These are phyloP conservation scores for Gossypium thurberi DNA, from an alignment of 345 rosid genomes.

Conservation along the genomic window DNA sequence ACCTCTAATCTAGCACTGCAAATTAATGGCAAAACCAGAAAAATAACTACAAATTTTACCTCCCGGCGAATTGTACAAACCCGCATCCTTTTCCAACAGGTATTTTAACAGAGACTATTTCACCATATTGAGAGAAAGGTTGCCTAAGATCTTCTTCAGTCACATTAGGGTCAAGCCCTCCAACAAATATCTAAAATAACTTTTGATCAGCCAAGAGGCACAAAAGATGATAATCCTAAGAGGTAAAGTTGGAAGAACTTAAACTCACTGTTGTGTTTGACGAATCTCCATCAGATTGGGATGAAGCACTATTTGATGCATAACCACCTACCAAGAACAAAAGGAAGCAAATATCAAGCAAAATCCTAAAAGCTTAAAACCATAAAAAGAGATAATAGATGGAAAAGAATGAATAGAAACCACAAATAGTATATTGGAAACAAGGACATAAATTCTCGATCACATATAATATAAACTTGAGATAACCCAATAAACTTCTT, in stretches of 20 bases:
- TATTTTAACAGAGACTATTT: slow-evolving; percentile 84
- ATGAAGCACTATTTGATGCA: slow-evolving; percentile 50
- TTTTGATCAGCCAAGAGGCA: slow-evolving; percentile 21
- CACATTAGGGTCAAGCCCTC: slow-evolving; percentile 86
- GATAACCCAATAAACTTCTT: neutral
- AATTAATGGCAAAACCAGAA: neutral
- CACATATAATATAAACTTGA: neutral
- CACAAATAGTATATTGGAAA: neutral
- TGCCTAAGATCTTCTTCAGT: slow-evolving; percentile 82
- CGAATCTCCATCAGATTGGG: slow-evolving; percentile 65
- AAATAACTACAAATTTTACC: slow-evolving; percentile 33
- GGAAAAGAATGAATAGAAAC: neutral
- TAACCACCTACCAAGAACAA: slow-evolving; percentile 44
- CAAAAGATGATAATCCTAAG: slow-evolving; percentile 4
- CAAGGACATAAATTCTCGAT: neutral
- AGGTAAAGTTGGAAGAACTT: slow-evolving; percentile 15
- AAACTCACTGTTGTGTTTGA: slow-evolving; percentile 75
- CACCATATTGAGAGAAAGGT: slow-evolving; percentile 75
- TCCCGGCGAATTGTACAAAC: slow-evolving; percentile 80
- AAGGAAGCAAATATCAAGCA: neutral
- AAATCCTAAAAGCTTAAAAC: neutral
- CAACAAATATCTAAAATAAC: slow-evolving; percentile 79
- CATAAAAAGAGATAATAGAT: neutral
- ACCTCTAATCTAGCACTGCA: neutral
- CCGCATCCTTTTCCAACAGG: slow-evolving; percentile 93